phyloP scores from a whole-genome alignment of 768 basidiomycete genomes.

The Suillus sp. region DNA sequence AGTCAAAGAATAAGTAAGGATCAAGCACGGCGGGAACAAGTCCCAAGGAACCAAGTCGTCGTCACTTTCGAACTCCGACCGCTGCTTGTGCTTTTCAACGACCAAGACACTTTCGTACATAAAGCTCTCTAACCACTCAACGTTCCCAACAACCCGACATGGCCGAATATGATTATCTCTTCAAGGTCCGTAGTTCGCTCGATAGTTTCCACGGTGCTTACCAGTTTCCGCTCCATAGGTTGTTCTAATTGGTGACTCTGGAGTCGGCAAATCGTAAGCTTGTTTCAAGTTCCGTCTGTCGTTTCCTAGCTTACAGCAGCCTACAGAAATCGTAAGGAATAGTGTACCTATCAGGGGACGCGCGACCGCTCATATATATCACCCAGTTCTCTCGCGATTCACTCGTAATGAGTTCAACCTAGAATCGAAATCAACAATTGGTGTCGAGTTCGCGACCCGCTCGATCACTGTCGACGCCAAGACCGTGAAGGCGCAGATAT shows the following conservation, averaged over 20 bases:
- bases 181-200: conserved; percentile 71
- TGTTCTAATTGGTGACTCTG: conserved; percentile 98
- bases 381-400: conserved; percentile 96
- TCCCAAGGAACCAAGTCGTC: not conserved
- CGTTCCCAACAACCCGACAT: conserved; percentile 42
- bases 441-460: conserved; percentile 97
- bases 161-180: conserved; percentile 98
- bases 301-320: conserved; percentile 7
- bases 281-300: conserved; percentile 15
- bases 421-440: conserved; percentile 98
- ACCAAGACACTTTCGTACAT: conserved; percentile 14
- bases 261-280: conserved; percentile 98
- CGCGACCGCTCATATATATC: conserved; percentile 14
- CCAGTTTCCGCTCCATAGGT: conserved; percentile 55
- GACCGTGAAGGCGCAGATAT: conserved; percentile 97
- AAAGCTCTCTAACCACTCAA: conserved; percentile 16
- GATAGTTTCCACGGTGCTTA: conserved; percentile 1
- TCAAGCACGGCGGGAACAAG: not conserved
- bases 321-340: conserved; percentile 37
- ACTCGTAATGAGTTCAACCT: conserved; percentile 99
- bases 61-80: conserved; percentile 35
- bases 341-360: not conserved
- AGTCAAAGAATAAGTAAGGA: not conserved
- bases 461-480: conserved; percentile 95
- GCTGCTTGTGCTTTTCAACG: conserved; percentile 10